Conservation (phyloP, 139 green algal genomes). For the Volvox africanus region DNA sequence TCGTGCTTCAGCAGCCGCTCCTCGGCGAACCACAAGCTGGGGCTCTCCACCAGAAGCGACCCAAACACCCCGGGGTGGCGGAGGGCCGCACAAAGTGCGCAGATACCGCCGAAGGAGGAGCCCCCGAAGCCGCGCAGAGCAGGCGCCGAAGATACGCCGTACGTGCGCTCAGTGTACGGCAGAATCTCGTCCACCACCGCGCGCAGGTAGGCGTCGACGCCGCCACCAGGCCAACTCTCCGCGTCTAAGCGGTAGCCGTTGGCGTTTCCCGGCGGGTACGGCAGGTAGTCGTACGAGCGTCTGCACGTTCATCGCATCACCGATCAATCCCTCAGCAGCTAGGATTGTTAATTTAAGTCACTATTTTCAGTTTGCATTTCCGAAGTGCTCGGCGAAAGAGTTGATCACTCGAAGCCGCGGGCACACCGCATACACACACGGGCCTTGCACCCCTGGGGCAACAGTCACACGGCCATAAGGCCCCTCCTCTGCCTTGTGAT, state of each 20-base stretch:
- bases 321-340: neutral
- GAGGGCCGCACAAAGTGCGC: constrained; percentile 44
- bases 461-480: too few species aligned
- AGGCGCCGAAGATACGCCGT: constrained; percentile 39
- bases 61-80: constrained; percentile 55
- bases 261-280: constrained; percentile 65
- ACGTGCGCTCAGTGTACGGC: constrained; percentile 52
- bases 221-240: constrained; percentile 61
- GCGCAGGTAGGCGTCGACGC: constrained; percentile 54
- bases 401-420: neutral
- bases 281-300: constrained; percentile 65
- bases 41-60: constrained; percentile 62
- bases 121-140: constrained; percentile 58
- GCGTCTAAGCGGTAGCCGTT: constrained; percentile 55
- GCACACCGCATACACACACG: neutral
- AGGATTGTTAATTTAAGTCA: neutral
- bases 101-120: constrained; percentile 73
- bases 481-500: neutral
- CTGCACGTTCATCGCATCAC: neutral
- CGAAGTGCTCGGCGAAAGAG: neutral
- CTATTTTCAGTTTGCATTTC: neutral
- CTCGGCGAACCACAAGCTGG: constrained; percentile 64
- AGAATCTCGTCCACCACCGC: constrained; percentile 46
- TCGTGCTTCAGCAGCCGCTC: constrained; percentile 52
- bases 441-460: too few species aligned